A percentile compares a stretch with the other conserved stretches of the same genome.
phyloP scores from a whole-genome alignment of 2,329 filamentous ascomycete species.

The Epicoccum nigrum region DNA sequence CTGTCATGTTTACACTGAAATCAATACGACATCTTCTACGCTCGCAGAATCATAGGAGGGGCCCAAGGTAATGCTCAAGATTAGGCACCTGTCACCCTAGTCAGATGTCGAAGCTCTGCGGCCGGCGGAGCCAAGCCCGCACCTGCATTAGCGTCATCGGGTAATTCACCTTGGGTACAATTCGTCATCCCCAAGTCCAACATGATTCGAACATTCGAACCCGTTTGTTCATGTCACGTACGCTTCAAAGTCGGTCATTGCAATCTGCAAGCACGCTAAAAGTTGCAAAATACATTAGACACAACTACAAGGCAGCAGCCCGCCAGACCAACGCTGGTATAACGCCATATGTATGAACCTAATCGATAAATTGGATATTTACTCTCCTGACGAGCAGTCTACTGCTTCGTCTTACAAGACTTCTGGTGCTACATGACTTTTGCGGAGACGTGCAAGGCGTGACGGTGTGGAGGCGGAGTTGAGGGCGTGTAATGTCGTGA shows the following conservation, averaged over 20 bases:
- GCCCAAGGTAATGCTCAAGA: too few relatives aligned
- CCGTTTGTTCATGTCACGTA: too few relatives aligned
- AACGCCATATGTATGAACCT: slow-evolving; percentile 16
- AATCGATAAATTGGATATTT: slow-evolving; percentile 29
- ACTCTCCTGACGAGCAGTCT: slow-evolving; percentile 34
- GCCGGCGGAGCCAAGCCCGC: slow-evolving; percentile 10
- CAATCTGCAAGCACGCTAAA: too few relatives aligned
- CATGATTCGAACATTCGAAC: too few relatives aligned
- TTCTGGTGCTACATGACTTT: slow-evolving; percentile 42
- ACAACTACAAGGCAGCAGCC: not conserved
- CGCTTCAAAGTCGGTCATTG: not conserved
- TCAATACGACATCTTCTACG: too few relatives aligned
- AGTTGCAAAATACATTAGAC: slow-evolving; percentile 13
- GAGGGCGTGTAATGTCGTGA: slow-evolving; percentile 18
- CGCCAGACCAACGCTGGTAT: slow-evolving; percentile 12
- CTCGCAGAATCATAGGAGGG: too few relatives aligned
- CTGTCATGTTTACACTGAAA: too few relatives aligned
- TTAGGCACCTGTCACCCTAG: too few relatives aligned
- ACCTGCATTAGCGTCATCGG: slow-evolving; percentile 17
- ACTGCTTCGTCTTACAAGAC: slow-evolving; percentile 36
- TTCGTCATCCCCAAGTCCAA: not conserved
- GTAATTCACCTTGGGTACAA: not conserved
- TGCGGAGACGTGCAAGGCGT: slow-evolving; percentile 37
- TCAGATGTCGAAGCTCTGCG: not conserved
- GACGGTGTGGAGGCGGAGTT: slow-evolving; percentile 23